Percentiles rank a stretch among this genome's conserved stretches.
These are phyloP conservation scores for Nitzschia sp. DNA, from an alignment of 108 stramenopile genomes.

Conservation along the genomic window DNA sequence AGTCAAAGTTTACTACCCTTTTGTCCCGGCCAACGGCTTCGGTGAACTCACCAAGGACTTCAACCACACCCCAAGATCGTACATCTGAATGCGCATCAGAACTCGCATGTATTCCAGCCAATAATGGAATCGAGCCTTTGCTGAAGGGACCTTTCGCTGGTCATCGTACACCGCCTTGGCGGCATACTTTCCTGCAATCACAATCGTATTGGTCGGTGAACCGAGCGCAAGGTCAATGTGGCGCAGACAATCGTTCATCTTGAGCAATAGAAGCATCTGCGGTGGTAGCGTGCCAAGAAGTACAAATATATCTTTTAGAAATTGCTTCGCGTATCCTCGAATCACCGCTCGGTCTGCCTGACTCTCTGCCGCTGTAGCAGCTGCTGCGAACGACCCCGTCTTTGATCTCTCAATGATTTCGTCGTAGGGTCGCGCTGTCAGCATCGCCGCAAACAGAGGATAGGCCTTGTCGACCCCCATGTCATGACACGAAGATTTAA, in stretches of 20 bases:
- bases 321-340: constrained; percentile 89
- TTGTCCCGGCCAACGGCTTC: too few species aligned
- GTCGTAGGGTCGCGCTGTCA: constrained; percentile 93
- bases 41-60: too few species aligned
- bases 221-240: constrained; percentile 91
- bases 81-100: constrained; percentile 52
- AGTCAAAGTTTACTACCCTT: neutral
- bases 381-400: constrained; percentile 40
- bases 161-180: constrained; percentile 63
- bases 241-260: constrained; percentile 94
- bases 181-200: constrained; percentile 78
- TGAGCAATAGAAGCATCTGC: constrained; percentile 92
- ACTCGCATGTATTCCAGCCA: constrained; percentile 67
- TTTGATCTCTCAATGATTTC: constrained; percentile 82
- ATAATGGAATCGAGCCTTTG: constrained; percentile 8
- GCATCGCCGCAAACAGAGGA: constrained; percentile 89
- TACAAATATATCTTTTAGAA: constrained; percentile 79
- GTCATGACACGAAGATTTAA: constrained; percentile 66
- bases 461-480: constrained; percentile 87
- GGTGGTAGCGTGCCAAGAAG: constrained; percentile 84
- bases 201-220: constrained; percentile 76
- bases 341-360: constrained; percentile 87
- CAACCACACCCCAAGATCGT: constrained; percentile 48
- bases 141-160: neutral
- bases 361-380: constrained; percentile 8